Evolutionary conservation across 176 grass and related monocot genomes (phyloP).

Genomic region (Otatea glauca): DNA sequence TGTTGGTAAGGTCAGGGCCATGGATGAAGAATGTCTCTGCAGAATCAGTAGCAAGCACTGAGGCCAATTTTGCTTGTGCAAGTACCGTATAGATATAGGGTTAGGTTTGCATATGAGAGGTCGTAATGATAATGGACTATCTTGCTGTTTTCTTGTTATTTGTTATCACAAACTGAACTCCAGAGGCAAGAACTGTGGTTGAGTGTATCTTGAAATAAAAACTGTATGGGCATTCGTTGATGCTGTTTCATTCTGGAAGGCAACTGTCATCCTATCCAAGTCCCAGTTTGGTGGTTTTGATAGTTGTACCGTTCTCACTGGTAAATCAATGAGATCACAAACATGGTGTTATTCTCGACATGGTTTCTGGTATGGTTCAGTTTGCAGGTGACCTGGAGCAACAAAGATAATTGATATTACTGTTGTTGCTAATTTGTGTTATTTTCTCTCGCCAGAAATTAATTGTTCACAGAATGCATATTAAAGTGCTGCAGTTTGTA

Average conservation of each 20-base stretch:
- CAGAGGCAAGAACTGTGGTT: constrained; percentile 12
- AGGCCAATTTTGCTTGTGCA: constrained; percentile 57
- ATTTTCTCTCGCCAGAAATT: not conserved
- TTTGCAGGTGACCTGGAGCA: not conserved
- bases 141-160: constrained; percentile 47
- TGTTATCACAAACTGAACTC: constrained; percentile 33
- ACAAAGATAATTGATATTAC: not conserved
- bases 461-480: not conserved
- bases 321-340: not conserved
- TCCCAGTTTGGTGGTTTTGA: not conserved
- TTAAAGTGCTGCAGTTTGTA: not conserved
- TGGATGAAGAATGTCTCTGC: constrained; percentile 39
- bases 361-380: not conserved
- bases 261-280: not conserved
- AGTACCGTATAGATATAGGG: constrained; percentile 54
- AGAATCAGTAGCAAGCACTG: constrained; percentile 52
- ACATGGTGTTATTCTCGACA: not conserved
- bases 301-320: not conserved
- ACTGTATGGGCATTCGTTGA: constrained; percentile 29
- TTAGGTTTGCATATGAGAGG: constrained; percentile 39
- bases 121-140: constrained; percentile 41
- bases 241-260: constrained; percentile 36
- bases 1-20: constrained; percentile 3
- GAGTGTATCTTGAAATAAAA: constrained; percentile 60
- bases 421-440: not conserved